Conservation (phyloP, 495 filamentous ascomycete species). For the Podospora conica region DNA sequence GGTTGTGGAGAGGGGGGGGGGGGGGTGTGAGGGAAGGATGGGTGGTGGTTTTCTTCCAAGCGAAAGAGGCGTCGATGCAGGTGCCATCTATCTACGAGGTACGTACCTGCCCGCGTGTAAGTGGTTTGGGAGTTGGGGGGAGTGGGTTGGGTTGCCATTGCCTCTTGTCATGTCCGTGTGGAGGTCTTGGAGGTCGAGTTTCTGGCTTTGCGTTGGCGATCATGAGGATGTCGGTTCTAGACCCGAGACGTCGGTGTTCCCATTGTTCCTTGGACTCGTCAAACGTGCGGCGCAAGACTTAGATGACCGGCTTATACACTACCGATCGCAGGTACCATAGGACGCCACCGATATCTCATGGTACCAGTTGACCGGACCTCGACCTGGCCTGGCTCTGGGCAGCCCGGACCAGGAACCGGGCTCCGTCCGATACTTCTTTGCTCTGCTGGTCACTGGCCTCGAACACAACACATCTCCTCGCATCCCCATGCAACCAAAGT, state of each 20-base stretch:
- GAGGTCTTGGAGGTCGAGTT: background rate
- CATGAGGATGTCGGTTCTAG: background rate
- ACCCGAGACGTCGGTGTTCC: background rate
- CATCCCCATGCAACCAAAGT: background rate
- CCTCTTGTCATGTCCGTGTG: background rate
- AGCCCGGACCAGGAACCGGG: background rate
- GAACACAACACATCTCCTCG: no score
- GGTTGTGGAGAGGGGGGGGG: background rate
- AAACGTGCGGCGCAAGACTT: background rate
- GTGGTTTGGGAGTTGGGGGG: background rate
- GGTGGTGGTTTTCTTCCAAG: background rate
- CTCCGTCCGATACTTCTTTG: background rate
- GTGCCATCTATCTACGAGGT: background rate
- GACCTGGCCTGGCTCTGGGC: background rate
- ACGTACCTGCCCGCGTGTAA: background rate
- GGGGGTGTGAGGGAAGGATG: background rate
- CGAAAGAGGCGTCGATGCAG: background rate
- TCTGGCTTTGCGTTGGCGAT: background rate
- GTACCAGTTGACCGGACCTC: background rate
- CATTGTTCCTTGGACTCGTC: background rate
- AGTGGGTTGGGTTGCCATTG: background rate
- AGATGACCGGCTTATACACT: background rate
- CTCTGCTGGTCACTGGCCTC: no score
- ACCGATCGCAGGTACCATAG: background rate
- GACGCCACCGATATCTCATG: background rate